Base-by-base conservation (phyloP, 169 alveolate species). In the Plasmodium fragile region DNA sequence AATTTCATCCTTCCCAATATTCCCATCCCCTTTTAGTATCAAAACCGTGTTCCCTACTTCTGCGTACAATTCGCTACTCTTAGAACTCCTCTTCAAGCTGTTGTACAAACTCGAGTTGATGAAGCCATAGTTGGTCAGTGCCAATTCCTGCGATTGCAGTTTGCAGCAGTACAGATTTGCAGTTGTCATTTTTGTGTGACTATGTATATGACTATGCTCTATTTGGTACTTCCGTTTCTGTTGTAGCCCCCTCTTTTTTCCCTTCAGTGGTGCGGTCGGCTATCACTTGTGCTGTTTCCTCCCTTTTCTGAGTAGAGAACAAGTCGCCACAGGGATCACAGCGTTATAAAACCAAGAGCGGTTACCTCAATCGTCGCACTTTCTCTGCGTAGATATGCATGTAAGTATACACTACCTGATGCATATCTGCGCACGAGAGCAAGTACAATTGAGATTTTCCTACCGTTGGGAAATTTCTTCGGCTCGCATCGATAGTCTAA, bases 91-190 rank as follows among this genome's bases (percentile, higher is more conserved):
- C 52, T 83, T 90, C 81, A 94, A 25, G 28, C 87, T 83, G 49
- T 10, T 79, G 36, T 94, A 94, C 36, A 93, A 65, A 34, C 89
- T 75, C 18, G 73, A 75, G 55, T 79, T 92, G 30, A 94, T 95
- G 82, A 89, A 94, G 3, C 96, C 96, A 80, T 41, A 83, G 49
- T 94, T 94, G 6, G 95, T 94, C 39, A 92, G 79, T 16, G 96
- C 96, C 49, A 94, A 59, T 49, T 92, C 96, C 72, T 94, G 96
- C 10, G 96, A 94, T 7, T 94, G 96, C 25, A 94, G 65, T 43
- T 92, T 94, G 77, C 95, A 92, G 53, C 96, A 92, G 45, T 89
- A 36, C 55, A 94, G 43, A 13, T 73, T 73, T 4, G 80, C 69
- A 34, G 59, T 41, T 10, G 70, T 34, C 85, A 84, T 84, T 16